Evolutionary conservation across 805 yeast species (phyloP).

Genomic region (Teunomyces tritomae): DNA sequence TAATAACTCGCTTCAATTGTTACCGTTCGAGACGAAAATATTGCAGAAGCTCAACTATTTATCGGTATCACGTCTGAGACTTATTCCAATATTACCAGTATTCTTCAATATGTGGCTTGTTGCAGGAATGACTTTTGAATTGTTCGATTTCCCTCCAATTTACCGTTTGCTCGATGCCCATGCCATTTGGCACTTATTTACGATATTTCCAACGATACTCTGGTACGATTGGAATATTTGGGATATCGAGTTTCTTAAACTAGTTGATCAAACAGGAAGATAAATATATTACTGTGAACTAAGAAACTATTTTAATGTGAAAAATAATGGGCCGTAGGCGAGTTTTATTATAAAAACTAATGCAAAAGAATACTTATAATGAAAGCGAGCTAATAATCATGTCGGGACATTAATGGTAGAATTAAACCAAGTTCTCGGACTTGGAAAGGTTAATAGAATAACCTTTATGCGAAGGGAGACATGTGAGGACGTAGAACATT

Average conservation of each 20-base stretch:
- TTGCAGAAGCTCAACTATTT: constrained; percentile 29
- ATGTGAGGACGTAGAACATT: not conserved
- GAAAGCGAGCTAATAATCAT: not conserved
- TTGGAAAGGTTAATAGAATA: not conserved
- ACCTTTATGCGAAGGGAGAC: not conserved
- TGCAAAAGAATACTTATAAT: too few species aligned
- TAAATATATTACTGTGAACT: too few species aligned
- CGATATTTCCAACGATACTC: constrained; percentile 74
- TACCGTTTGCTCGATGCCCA: constrained; percentile 75
- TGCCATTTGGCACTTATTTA: constrained; percentile 88
- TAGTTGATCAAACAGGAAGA: constrained; percentile 4
- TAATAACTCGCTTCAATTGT: constrained; percentile 35
- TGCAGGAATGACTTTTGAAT: constrained; percentile 31
- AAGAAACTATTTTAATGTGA: too few species aligned
- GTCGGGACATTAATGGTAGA: not conserved
- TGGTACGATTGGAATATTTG: constrained; percentile 64
- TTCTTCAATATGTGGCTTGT: constrained; percentile 32
- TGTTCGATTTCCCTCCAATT: constrained; percentile 35
- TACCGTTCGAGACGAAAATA: constrained; percentile 39
- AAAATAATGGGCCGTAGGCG: too few species aligned
- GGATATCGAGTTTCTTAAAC: constrained; percentile 33
- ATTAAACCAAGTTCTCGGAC: not conserved
- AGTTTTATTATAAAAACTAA: too few species aligned
- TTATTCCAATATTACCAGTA: constrained; percentile 36
- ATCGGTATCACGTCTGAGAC: constrained; percentile 21